Evolutionary conservation across 73 alveolate genomes (phyloP).

Genomic region (Breviolum minutum): DNA sequence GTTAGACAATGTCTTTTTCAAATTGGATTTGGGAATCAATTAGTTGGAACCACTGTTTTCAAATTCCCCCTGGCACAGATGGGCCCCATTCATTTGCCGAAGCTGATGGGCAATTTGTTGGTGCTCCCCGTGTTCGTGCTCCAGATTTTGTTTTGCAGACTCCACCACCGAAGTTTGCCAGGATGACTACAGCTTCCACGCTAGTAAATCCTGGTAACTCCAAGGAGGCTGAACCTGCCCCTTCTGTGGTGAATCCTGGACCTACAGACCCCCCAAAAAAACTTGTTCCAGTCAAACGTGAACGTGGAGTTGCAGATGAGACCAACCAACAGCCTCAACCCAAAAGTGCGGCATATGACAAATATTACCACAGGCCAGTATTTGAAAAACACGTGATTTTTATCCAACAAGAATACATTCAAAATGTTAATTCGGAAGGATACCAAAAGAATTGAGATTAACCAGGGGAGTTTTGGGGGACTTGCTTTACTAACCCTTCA

Average conservation of each 20-base stretch:
- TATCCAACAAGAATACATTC: neutral
- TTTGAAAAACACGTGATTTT: neutral
- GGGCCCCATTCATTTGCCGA: neutral
- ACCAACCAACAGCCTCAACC: neutral
- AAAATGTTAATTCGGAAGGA: neutral
- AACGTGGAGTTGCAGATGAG: neutral
- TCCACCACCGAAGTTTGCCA: neutral
- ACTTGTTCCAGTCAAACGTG: neutral
- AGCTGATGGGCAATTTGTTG: neutral
- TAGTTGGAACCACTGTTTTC: neutral
- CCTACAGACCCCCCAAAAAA: neutral
- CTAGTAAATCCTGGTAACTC: neutral
- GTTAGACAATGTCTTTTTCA: neutral
- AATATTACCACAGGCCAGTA: conserved; percentile 18
- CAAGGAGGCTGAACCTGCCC: neutral
- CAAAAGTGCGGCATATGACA: neutral
- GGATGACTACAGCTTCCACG: neutral
- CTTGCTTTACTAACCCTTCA: neutral
- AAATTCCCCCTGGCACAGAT: neutral
- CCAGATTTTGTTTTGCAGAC: neutral
- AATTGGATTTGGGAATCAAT: neutral
- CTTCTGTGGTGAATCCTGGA: neutral
- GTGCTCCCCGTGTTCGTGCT: neutral
- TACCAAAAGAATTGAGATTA: neutral
- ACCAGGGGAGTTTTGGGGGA: neutral